Conservation (phyloP, 192 early-diverging fungal genomes). For the Paraglomus brasilianum region DNA sequence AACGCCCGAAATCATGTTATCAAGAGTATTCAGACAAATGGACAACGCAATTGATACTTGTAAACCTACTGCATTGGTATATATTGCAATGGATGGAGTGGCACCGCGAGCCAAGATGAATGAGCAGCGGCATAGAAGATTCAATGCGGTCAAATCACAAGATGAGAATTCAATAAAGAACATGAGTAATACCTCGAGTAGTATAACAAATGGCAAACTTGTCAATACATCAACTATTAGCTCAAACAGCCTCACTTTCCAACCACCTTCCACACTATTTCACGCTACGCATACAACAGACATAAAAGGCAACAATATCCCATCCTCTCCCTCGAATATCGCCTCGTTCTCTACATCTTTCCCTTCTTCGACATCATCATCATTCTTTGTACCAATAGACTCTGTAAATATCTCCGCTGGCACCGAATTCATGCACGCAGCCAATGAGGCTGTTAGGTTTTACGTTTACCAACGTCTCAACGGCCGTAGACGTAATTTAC, state of each 20-base stretch:
- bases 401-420: slow-evolving; percentile 19
- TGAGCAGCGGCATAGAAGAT: slow-evolving; percentile 23
- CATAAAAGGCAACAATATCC: background rate
- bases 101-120: slow-evolving; percentile 32
- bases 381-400: slow-evolving; percentile 27
- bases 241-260: background rate
- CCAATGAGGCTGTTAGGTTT: slow-evolving; percentile 24
- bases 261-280: background rate
- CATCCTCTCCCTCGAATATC: background rate
- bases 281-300: background rate
- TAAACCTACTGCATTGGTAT: slow-evolving; percentile 14
- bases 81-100: slow-evolving; percentile 34
- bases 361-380: background rate
- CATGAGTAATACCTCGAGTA: background rate
- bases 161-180: background rate
- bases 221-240: background rate
- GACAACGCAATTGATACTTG: slow-evolving; percentile 5
- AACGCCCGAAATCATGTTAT: slow-evolving; percentile 13
- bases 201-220: background rate
- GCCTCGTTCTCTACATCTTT: background rate
- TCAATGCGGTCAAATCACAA: background rate
- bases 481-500: slow-evolving; percentile 3
- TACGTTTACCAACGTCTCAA: slow-evolving; percentile 29
- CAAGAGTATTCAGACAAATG: slow-evolving; percentile 28
- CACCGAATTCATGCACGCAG: slow-evolving; percentile 24